Percentiles rank a stretch among this genome's conserved stretches.
Conservation (phyloP, 2,329 filamentous ascomycete species). For the Trichophaea hybrida region DNA sequence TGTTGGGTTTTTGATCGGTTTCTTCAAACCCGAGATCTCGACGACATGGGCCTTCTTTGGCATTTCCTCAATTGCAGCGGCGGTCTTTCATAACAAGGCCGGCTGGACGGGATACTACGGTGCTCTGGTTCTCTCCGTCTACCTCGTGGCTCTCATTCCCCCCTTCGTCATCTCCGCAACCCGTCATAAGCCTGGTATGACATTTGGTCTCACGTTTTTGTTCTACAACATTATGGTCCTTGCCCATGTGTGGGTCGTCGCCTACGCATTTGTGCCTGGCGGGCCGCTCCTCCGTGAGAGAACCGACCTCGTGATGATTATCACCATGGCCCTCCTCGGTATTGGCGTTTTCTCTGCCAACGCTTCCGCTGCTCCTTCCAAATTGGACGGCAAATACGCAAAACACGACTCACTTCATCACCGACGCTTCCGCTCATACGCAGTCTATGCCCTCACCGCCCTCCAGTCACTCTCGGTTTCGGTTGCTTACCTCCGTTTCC, state of each 20-base stretch:
- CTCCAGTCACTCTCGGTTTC: constrained; percentile 69
- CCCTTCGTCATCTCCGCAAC: constrained; percentile 62
- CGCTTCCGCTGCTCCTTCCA: constrained; percentile 11
- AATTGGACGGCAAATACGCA: constrained; percentile 6
- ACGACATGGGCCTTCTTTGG: constrained; percentile 69
- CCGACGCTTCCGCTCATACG: constrained; percentile 47
- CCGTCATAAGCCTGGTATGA: constrained; percentile 58
- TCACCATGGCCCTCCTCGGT: constrained; percentile 71
- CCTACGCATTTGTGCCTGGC: constrained; percentile 93
- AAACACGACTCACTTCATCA: constrained; percentile 13
- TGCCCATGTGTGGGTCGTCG: constrained; percentile 98
- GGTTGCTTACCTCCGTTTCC: constrained; percentile 79
- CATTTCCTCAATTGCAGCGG: constrained; percentile 63
- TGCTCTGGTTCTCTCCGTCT: constrained; percentile 57
- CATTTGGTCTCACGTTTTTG: constrained; percentile 79
- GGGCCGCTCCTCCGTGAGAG: constrained; percentile 83
- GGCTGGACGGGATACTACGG: constrained; percentile 79
- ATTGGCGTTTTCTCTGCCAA: constrained; percentile 63
- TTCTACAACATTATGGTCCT: constrained; percentile 87
- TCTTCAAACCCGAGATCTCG: constrained; percentile 55
- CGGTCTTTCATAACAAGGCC: constrained; percentile 50
- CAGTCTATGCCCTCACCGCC: constrained; percentile 54
- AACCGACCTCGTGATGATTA: constrained; percentile 88
- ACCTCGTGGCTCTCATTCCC: constrained; percentile 66
- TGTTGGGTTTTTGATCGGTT: constrained; percentile 58